These are phyloP conservation scores for Geotrichum cucujoidarum DNA, from an alignment of 1,139 yeast genomes.

Conservation along the genomic window DNA sequence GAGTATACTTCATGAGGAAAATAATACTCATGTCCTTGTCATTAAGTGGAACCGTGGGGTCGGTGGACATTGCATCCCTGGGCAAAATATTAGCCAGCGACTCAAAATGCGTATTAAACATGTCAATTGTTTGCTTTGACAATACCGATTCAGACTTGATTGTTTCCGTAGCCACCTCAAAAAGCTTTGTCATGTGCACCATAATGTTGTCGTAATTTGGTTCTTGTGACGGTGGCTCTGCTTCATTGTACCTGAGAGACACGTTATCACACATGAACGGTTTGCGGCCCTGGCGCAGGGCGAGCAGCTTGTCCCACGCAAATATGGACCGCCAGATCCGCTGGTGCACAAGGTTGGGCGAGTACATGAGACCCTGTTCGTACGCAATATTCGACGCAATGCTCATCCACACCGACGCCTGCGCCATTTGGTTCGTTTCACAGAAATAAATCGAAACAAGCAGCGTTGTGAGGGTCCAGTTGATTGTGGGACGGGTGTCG, in stretches of 20 bases:
- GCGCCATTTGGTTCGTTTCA: constrained; percentile 20
- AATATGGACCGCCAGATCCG: constrained; percentile 23
- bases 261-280: no score
- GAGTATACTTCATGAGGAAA: constrained; percentile 16
- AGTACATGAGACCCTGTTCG: constrained; percentile 18
- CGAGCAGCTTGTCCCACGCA: constrained; percentile 22
- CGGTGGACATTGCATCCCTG: constrained; percentile 8
- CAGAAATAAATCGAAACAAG: constrained; percentile 21
- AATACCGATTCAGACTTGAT: constrained; percentile 15
- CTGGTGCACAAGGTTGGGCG: constrained; percentile 11
- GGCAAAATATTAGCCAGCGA: constrained; percentile 20
- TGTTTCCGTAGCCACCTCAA: constrained; percentile 18
- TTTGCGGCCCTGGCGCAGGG: constrained; percentile 17
- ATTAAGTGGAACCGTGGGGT: constrained; percentile 6
- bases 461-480: constrained; percentile 8
- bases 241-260: no score
- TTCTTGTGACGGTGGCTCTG: constrained; percentile 7
- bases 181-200: constrained; percentile 16
- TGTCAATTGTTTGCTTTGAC: constrained; percentile 18
- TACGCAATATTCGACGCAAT: constrained; percentile 20
- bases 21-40: constrained; percentile 7
- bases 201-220: constrained; percentile 2
- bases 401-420: constrained; percentile 23
- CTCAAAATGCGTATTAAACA: constrained; percentile 22
- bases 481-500: constrained; percentile 5